Evolutionary conservation across 176 grass and related monocot genomes (phyloP), one percentile per base, ranked within the genome.

Genomic region (barley (Hordeum vulgare)): DNA sequence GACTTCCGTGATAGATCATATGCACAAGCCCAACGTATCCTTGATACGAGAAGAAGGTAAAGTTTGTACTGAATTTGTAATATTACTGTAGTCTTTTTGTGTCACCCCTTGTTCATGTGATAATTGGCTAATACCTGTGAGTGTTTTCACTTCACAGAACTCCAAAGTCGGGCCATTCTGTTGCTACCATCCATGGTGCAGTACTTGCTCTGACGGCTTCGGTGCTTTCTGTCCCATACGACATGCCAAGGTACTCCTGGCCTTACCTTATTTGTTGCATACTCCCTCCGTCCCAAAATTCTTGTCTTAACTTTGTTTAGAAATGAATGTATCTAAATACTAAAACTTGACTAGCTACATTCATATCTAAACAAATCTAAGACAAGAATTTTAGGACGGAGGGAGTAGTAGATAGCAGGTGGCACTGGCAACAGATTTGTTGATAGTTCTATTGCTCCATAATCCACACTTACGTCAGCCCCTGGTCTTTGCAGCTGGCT

Each of bases 171-270:
- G 63, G 86, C 45, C 81, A 85, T 47, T 72, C 91, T n/a, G 75
- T 95, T 81, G 86, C 90, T 66, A 88, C 93, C 73, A 80, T 88
- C 74, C 96, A 98, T 89, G 96, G 96, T 83, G 85, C 89, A 36
- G 93, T 90, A 34, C 96, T 98, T 85, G 87, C 96, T 87, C 90
- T 98, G 91, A 85, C 96, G 8, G 85, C 96, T 81, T 98, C 93
- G 8, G 91, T 95, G 40, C 87, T 98, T 73, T 98, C 96, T 72
- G 91, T 95, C 82, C 93, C 96, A 39, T 98, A 98, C 39, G 93
- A 98, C 77, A 95, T 98, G 96, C 96, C 96, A 70, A 89, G 93
- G 96, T 98, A 95, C 39, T 13, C 79, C 15, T 66, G 17, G 65
- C 60, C 65, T 80, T 17, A 59, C 21, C 56, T 58, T 78, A 45